Percentiles rank a stretch among this genome's conserved stretches.
Evolutionary conservation across 106 monocot species (phyloP).

Genomic region (Allium fistulosum): DNA sequence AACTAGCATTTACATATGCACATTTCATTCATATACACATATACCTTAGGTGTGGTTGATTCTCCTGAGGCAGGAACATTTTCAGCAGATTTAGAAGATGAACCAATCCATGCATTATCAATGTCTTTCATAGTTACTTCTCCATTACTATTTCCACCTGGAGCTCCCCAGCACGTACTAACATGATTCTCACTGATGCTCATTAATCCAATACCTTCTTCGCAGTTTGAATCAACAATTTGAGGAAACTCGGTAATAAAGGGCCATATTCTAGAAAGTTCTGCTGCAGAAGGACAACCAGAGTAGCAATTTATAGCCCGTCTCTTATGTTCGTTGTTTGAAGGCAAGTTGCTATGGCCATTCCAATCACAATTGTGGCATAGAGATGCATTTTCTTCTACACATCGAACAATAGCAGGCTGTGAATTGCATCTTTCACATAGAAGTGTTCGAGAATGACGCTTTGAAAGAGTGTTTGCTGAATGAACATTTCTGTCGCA

Average conservation of each 20-base stretch:
- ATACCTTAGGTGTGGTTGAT: constrained; percentile 29
- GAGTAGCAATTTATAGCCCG: constrained; percentile 67
- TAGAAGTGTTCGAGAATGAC: constrained; percentile 35
- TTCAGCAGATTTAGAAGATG: constrained; percentile 33
- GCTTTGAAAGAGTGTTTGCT: constrained; percentile 40
- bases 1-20: no score
- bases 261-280: constrained; percentile 77
- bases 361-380: constrained; percentile 52
- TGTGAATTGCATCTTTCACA: constrained; percentile 29
- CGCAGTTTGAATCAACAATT: constrained; percentile 29
- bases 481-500: constrained; percentile 42
- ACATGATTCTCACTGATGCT: constrained; percentile 54
- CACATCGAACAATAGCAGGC: constrained; percentile 26
- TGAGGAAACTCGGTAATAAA: constrained; percentile 45
- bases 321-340: constrained; percentile 47
- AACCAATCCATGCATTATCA: constrained; percentile 37
- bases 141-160: constrained; percentile 18
- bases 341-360: constrained; percentile 21
- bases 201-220: constrained; percentile 52
- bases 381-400: constrained; percentile 33
- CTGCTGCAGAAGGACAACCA: constrained; percentile 73
- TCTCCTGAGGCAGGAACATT: constrained; percentile 20
- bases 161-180: constrained; percentile 30
- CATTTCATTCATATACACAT: not conserved
- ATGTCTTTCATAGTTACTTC: constrained; percentile 25